Evolutionary conservation across 495 filamentous ascomycete species (phyloP).

Genomic region (Cercophora sp.): DNA sequence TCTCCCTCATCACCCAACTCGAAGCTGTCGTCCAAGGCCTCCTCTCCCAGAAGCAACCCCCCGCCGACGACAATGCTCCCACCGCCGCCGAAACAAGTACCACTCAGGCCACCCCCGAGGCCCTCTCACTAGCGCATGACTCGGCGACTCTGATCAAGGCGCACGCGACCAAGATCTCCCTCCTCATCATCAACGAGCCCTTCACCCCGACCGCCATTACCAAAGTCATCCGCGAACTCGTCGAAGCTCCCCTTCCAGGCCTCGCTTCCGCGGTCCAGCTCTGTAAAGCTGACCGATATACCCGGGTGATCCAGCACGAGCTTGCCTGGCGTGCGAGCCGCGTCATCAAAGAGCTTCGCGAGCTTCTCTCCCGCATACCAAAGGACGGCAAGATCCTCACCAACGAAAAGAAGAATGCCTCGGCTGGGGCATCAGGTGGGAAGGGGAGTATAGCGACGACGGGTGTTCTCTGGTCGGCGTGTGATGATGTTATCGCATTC

Average conservation of each 20-base stretch:
- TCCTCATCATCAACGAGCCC: constrained; percentile 77
- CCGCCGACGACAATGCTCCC: not conserved
- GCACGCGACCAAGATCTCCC: constrained; percentile 79
- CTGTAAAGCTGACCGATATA: constrained; percentile 55
- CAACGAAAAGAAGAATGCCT: constrained; percentile 40
- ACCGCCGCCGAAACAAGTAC: constrained; percentile 1
- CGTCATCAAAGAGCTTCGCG: constrained; percentile 45
- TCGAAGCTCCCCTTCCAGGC: constrained; percentile 62
- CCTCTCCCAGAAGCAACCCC: constrained; percentile 14
- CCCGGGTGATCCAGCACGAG: constrained; percentile 55
- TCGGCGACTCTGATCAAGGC: constrained; percentile 66
- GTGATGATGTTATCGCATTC: constrained; percentile 64
- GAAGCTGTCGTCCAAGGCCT: constrained; percentile 30
- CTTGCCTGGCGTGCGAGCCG: constrained; percentile 41
- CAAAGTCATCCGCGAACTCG: constrained; percentile 62
- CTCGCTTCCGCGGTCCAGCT: constrained; percentile 65
- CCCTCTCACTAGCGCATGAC: constrained; percentile 55
- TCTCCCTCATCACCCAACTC: constrained; percentile 34
- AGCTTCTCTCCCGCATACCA: constrained; percentile 43
- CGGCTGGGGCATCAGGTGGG: constrained; percentile 27
- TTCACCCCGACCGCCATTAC: constrained; percentile 73
- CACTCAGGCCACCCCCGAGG: constrained; percentile 33
- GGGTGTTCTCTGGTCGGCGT: constrained; percentile 64
- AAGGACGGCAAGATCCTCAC: constrained; percentile 42
- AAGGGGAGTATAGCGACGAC: constrained; percentile 57